Percentiles rank a stretch among this genome's conserved stretches.
Evolutionary conservation across 768 basidiomycete species (phyloP).

Genomic region (Sarcodon aspratus): DNA sequence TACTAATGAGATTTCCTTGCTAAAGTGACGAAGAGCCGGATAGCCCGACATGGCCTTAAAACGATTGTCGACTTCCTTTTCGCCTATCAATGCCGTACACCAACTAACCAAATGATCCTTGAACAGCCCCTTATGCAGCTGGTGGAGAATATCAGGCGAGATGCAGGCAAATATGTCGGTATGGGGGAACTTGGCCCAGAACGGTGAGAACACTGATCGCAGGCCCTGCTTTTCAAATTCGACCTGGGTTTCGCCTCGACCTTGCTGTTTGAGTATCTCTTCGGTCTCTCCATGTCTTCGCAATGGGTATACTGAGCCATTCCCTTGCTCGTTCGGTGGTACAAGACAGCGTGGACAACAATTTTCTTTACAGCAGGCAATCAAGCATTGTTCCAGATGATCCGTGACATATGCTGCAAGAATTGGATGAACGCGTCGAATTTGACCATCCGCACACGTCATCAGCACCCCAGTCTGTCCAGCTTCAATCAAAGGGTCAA

Average conservation of each 20-base stretch:
- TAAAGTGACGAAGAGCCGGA: slow-evolving; percentile 19
- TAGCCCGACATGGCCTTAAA: slow-evolving; percentile 17
- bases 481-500: slow-evolving; percentile 17
- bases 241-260: neutral
- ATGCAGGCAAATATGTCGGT: too few species aligned
- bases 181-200: slow-evolving; percentile 8
- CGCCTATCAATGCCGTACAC: slow-evolving; percentile 13
- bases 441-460: slow-evolving; percentile 17
- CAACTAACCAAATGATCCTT: slow-evolving; percentile 21
- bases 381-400: slow-evolving; percentile 11
- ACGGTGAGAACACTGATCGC: slow-evolving; percentile 9
- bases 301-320: too few species aligned
- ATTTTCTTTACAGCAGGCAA: slow-evolving; percentile 6
- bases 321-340: too few species aligned
- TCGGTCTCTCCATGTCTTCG: too few species aligned
- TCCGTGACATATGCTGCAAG: slow-evolving; percentile 11
- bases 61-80: slow-evolving; percentile 22
- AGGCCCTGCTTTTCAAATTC: slow-evolving; percentile 4
- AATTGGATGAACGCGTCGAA: slow-evolving; percentile 23
- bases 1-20: slow-evolving; percentile 20
- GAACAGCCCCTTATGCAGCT: slow-evolving; percentile 15
- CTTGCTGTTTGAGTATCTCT: too few species aligned
- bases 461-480: slow-evolving; percentile 20
- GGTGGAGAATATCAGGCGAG: slow-evolving; percentile 11
- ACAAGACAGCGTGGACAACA: slow-evolving; percentile 6